A percentile compares a stretch with the other conserved stretches of the same genome.
Conservation (phyloP, 371 early-diverging fungal genomes). For the Parasitella parasitica region DNA sequence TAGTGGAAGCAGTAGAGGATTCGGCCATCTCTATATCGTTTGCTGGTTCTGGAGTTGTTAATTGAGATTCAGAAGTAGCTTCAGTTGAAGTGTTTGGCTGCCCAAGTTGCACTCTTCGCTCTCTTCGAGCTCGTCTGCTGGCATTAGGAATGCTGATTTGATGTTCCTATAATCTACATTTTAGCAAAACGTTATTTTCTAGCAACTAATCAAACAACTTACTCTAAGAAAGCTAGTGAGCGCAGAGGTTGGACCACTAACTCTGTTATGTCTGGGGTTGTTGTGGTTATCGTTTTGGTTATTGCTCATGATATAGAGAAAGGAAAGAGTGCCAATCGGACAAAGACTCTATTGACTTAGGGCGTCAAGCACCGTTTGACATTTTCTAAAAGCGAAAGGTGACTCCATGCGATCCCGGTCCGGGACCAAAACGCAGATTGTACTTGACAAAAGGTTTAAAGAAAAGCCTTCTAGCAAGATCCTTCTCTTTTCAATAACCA, state of each 20-base stretch:
- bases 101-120: conserved; percentile 12
- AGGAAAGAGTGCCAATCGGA: neutral
- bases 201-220: conserved; percentile 1
- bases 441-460: too few species aligned
- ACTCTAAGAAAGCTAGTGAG: conserved; percentile 65
- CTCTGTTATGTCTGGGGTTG: conserved; percentile 34
- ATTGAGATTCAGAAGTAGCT: conserved; percentile 15
- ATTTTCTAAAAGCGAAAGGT: neutral
- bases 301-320: neutral
- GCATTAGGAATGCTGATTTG: conserved; percentile 64
- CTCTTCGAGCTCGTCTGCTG: conserved; percentile 24
- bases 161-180: conserved; percentile 60
- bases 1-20: conserved; percentile 7
- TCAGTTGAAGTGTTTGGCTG: neutral
- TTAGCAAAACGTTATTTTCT: neutral
- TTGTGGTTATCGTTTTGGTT: neutral
- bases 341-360: neutral
- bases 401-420: neutral
- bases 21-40: neutral
- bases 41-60: conserved; percentile 6
- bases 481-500: conserved; percentile 13
- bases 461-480: too few species aligned
- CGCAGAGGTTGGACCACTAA: conserved; percentile 71
- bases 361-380: conserved; percentile 5
- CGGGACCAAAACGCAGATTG: neutral